A percentile compares a stretch with the other conserved stretches of the same genome.
Conservation (phyloP, 306 rosid species). For the Lathyrus oleraceus region DNA sequence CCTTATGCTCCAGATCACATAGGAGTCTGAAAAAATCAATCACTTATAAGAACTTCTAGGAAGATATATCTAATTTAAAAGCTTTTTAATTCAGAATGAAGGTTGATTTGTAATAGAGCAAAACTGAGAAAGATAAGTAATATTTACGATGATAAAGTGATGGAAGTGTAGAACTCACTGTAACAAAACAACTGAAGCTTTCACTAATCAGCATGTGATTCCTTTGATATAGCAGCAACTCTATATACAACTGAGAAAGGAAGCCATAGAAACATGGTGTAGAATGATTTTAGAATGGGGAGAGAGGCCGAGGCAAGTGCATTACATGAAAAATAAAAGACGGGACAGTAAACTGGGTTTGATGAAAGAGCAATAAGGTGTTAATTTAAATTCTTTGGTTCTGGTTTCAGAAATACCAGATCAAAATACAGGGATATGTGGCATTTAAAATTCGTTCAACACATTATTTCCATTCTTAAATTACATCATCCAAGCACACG, state of each 20-base stretch:
- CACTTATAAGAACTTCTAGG: neutral
- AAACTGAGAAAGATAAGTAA: neutral
- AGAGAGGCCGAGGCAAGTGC: neutral
- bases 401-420: neutral
- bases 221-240: neutral
- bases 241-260: neutral
- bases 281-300: neutral
- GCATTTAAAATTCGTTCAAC: neutral
- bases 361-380: neutral
- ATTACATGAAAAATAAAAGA: neutral
- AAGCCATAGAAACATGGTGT: neutral
- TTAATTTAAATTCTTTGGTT: neutral
- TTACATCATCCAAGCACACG: neutral
- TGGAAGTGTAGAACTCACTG: neutral
- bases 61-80: neutral
- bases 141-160: neutral
- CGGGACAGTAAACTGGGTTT: neutral
- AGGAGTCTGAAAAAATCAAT: neutral
- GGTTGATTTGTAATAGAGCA: neutral
- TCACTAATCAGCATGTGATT: neutral
- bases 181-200: too few species aligned
- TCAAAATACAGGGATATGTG: neutral
- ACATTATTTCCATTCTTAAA: slow-evolving; percentile 11
- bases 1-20: neutral
- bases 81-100: neutral